A percentile compares a stretch with the other conserved stretches of the same genome.
phyloP scores from a whole-genome alignment of 106 monocot genomes.

The Allium sativum region DNA sequence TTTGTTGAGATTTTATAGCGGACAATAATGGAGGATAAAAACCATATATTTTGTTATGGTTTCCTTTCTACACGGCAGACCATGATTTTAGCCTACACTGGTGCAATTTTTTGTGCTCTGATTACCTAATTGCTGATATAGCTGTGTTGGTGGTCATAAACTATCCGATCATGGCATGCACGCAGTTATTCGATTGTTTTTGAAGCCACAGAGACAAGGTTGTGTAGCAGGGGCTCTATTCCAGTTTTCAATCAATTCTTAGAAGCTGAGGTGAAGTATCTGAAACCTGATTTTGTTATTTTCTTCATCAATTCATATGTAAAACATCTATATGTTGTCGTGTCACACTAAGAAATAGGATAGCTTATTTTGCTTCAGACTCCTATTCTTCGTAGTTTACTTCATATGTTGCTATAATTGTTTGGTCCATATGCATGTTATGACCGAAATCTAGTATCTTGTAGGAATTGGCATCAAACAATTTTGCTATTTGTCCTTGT shows the following conservation, averaged over 20 bases:
- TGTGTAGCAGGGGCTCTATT: no score
- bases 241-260: background rate
- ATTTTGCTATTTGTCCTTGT: no score
- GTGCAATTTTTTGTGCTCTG: no score
- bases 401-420: conserved; percentile 6
- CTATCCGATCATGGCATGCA: no score
- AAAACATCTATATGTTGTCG: conserved; percentile 1
- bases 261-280: conserved; percentile 22
- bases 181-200: no score
- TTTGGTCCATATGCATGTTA: conserved; percentile 5
- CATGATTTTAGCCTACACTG: no score
- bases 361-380: conserved; percentile 1
- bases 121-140: no score
- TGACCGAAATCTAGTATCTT: conserved; percentile 1
- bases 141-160: no score
- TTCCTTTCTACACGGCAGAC: no score
- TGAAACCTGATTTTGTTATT: conserved; percentile 3
- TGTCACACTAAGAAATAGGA: conserved; percentile 5
- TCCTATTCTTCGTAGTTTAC: conserved; percentile 4
- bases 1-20: conserved; percentile 68
- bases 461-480: conserved; percentile 14
- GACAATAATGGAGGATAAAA: background rate
- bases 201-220: no score
- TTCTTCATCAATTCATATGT: conserved; percentile 2
- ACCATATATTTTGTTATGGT: no score